Evolutionary conservation across 768 basidiomycete species (phyloP), one percentile per base, ranked within the genome.

Genomic region (Tricholoma sp.): DNA sequence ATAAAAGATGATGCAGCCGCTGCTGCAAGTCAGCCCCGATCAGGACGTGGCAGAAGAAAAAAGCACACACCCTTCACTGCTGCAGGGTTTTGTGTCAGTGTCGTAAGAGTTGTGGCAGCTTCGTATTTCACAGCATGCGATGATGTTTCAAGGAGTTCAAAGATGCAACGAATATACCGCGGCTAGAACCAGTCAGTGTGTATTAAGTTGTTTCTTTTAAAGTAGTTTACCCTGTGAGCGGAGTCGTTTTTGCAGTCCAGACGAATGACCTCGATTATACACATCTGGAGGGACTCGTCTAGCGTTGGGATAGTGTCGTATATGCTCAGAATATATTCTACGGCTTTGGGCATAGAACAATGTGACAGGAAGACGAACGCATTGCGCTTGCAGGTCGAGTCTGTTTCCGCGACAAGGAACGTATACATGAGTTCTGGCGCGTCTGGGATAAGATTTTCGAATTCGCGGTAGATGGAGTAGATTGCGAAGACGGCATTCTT

Each of bases 401-500:
- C 97, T 20, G 87, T 88, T 75, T 98, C 96, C 45, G 95, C 96
- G 24, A 87, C 88, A 55, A 98, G 85, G 84, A 98, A 98, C 3
- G 94, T 95, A 65, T 92, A 86, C 70, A 98, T 88, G 68, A 98
- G 83, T 69, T 98, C 96, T 1, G 97, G 89, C 0, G 92, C 96
- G 67, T 99, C 95, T 8, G 95, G 95, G 50, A 98, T 91, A 65
- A 99, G 88, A 69, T 91, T 79, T 67, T 98, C 95, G 65, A 94
- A 93, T 73, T 91, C 85, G 70, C 91, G 90, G 73, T 93, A 94
- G 73, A 98, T 96, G 54, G 93, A 85, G 71, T 89, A 95, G 42
- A 97, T 80, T 31, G 97, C 93, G 69, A 99, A 97, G 34, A 98
- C 94, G 28, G 97, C 97, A 67, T 98, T 96, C 77, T 98, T 98